These are phyloP conservation scores for Vigna unguiculata DNA, from an alignment of 306 rosid genomes.

Conservation along the genomic window DNA sequence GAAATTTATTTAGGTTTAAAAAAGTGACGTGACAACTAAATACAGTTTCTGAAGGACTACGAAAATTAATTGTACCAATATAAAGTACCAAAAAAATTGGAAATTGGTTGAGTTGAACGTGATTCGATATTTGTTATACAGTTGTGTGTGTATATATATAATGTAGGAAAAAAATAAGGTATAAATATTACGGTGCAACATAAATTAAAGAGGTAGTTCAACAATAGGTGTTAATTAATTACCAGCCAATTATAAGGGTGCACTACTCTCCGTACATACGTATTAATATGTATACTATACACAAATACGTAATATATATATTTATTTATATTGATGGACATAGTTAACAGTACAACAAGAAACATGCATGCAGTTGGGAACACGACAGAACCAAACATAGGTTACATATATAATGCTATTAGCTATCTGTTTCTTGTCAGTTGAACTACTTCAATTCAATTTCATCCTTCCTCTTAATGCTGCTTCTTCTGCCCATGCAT, in stretches of 20 bases:
- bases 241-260: not conserved
- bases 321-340: not conserved
- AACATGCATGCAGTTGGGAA: conserved; percentile 35
- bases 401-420: not conserved
- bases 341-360: conserved; percentile 36
- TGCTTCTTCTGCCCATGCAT: conserved; percentile 9
- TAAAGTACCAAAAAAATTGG: not conserved
- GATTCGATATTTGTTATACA: not conserved
- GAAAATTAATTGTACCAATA: not conserved
- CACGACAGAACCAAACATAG: conserved; percentile 35
- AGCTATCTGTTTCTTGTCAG: conserved; percentile 33
- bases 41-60: not conserved
- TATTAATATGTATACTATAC: not conserved
- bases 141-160: not conserved
- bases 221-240: conserved; percentile 29
- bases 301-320: too few species aligned
- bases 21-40: too few species aligned
- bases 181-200: conserved; percentile 2
- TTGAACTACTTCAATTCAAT: conserved; percentile 32
- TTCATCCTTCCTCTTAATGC: conserved; percentile 4
- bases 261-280: not conserved
- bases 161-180: not conserved
- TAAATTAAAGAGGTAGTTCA: conserved; percentile 39
- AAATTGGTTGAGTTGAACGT: not conserved
- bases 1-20: not conserved